A percentile compares a stretch with the other conserved stretches of the same genome.
Conservation (phyloP, 495 filamentous ascomycete genomes). For the Penicillium angulare region DNA sequence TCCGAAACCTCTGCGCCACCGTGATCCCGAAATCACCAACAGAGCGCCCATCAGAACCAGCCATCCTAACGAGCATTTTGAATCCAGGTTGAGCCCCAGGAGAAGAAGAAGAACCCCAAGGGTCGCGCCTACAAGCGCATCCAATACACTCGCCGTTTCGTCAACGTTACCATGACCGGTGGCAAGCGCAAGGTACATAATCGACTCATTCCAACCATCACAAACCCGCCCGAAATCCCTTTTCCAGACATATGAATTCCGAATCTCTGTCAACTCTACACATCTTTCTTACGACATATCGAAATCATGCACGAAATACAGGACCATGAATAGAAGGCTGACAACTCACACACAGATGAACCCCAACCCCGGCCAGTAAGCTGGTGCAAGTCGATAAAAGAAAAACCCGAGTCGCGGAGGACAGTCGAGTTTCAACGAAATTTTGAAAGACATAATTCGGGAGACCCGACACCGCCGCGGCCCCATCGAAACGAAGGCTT, state of each 20-base stretch:
- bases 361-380: conserved; percentile 39
- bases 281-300: neutral
- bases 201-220: conserved; percentile 13
- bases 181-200: conserved; percentile 96
- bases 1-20: conserved; percentile 14
- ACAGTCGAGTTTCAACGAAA: conserved; percentile 24
- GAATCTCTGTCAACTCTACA: neutral
- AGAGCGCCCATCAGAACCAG: conserved; percentile 8
- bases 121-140: conserved; percentile 98
- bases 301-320: neutral
- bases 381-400: conserved; percentile 23
- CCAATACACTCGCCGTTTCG: conserved; percentile 96
- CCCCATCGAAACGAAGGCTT: conserved; percentile 29
- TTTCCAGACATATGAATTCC: neutral
- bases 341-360: conserved; percentile 33
- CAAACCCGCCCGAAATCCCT: conserved; percentile 3
- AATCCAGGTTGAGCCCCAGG: conserved; percentile 41
- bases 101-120: conserved; percentile 71
- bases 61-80: conserved; percentile 22
- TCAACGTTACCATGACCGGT: conserved; percentile 98
- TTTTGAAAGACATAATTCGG: conserved; percentile 27
- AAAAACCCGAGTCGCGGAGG: conserved; percentile 25
- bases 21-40: neutral
- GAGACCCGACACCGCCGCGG: conserved; percentile 21
- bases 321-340: conserved; percentile 15